These are phyloP conservation scores for Colletotrichum lini DNA, from an alignment of 2,329 filamentous ascomycete species.

Conservation along the genomic window DNA sequence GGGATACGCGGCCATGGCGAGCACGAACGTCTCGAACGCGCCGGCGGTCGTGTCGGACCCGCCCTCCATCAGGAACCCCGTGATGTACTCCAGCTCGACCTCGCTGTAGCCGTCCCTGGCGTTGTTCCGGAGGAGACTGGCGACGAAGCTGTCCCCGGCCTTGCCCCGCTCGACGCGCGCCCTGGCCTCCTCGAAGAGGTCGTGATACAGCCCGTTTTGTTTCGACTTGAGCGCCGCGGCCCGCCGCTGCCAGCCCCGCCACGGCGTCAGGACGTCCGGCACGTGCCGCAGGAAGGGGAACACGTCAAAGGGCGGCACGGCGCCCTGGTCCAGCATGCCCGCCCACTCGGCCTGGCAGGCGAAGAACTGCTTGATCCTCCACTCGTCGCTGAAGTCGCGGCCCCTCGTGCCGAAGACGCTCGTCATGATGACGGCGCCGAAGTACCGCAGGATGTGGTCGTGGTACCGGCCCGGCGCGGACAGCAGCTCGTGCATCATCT, in stretches of 20 bases:
- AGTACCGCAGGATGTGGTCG: conserved; percentile 15
- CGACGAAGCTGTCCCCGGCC: conserved; percentile 14
- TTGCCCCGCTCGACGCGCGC: conserved; percentile 12
- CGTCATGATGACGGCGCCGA: conserved; percentile 16
- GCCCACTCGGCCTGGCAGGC: conserved; percentile 45
- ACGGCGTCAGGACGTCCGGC: conserved; percentile 14
- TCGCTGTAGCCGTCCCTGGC: conserved; percentile 42
- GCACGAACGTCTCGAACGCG: conserved; percentile 31
- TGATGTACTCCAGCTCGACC: conserved; percentile 44
- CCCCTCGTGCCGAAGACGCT: conserved; percentile 36
- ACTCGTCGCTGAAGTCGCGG: conserved; percentile 31
- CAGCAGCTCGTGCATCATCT: conserved; percentile 22
- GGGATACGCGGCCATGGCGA: conserved; percentile 48
- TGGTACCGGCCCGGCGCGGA: background rate
- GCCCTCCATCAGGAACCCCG: conserved; percentile 45
- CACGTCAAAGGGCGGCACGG: conserved; percentile 46
- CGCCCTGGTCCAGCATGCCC: conserved; percentile 46
- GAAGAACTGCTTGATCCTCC: conserved; percentile 43
- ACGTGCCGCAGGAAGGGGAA: conserved; percentile 43
- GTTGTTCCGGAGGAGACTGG: conserved; percentile 12
- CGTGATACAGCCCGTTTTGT: conserved; percentile 23
- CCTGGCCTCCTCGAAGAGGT: conserved; percentile 11
- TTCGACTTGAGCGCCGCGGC: conserved; percentile 11
- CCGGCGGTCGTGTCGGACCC: conserved; percentile 47
- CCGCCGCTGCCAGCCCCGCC: conserved; percentile 19